Percentiles rank a stretch among this genome's conserved stretches.
Conservation (phyloP, 2,329 filamentous ascomycete species). For the Pleoardoris graminearum region DNA sequence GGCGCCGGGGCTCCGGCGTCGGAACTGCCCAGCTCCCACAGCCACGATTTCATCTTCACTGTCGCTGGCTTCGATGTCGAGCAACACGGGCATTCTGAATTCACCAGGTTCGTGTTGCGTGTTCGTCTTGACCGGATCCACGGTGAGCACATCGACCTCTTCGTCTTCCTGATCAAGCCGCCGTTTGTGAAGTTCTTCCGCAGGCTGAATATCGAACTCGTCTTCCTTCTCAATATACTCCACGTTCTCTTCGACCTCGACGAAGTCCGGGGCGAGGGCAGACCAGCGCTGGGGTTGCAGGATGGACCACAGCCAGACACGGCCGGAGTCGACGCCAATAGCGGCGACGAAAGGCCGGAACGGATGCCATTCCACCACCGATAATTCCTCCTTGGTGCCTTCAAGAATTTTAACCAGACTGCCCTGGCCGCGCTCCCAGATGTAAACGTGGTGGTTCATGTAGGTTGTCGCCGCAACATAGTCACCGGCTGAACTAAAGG, state of each 20-base stretch:
- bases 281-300: conserved; percentile 96
- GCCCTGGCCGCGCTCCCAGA: conserved; percentile 93
- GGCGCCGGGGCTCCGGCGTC: conserved; percentile 79
- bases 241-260: conserved; percentile 96
- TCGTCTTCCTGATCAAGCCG: conserved; percentile 91
- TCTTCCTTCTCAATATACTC: conserved; percentile 95
- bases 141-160: conserved; percentile 83
- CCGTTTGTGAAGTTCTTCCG: conserved; percentile 90
- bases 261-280: conserved; percentile 92
- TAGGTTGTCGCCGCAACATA: conserved; percentile 96
- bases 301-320: conserved; percentile 95
- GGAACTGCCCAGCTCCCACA: conserved; percentile 77
- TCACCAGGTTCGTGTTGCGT: conserved; percentile 54
- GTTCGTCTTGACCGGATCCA: conserved; percentile 65
- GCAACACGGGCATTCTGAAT: conserved; percentile 93
- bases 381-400: conserved; percentile 93
- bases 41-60: conserved; percentile 85
- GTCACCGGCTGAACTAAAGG: conserved; percentile 90
- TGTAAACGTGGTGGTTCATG: conserved; percentile 98
- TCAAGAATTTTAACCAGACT: conserved; percentile 96
- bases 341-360: conserved; percentile 83
- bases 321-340: conserved; percentile 88
- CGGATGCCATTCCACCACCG: conserved; percentile 97
- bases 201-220: conserved; percentile 96
- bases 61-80: conserved; percentile 90